These are phyloP conservation scores for Kodamaea jinghongensis DNA, from an alignment of 805 yeast species.

Conservation along the genomic window DNA sequence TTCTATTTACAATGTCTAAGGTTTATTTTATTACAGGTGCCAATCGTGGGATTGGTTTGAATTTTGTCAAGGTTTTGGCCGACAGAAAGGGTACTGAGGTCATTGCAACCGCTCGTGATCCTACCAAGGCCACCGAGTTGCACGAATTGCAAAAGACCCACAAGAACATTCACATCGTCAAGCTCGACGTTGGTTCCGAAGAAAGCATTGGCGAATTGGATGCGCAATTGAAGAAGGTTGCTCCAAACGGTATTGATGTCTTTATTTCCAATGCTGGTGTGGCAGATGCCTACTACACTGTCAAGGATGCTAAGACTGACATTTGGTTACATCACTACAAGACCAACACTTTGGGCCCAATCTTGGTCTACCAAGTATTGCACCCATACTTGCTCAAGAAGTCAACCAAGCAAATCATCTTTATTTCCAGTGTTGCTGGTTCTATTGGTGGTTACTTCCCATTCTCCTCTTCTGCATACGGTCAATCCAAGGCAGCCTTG, in stretches of 20 bases:
- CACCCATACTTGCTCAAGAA: slow-evolving; percentile 18
- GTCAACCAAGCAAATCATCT: slow-evolving; percentile 21
- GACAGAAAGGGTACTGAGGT: slow-evolving; percentile 17
- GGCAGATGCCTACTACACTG: not conserved
- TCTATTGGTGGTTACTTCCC: slow-evolving; percentile 17
- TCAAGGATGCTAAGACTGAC: slow-evolving; percentile 10
- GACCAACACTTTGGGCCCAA: slow-evolving; percentile 22
- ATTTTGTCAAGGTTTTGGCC: slow-evolving; percentile 18
- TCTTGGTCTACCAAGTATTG: slow-evolving; percentile 16
- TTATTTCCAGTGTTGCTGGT: slow-evolving; percentile 25
- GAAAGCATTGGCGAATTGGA: slow-evolving; percentile 16
- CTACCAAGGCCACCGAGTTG: slow-evolving; percentile 13
- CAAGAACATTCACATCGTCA: slow-evolving; percentile 17
- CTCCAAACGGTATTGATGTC: slow-evolving; percentile 20
- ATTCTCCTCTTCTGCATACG: slow-evolving; percentile 26
- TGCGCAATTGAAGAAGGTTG: slow-evolving; percentile 11
- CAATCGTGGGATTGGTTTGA: slow-evolving; percentile 42
- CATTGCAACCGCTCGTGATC: slow-evolving; percentile 18
- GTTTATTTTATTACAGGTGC: slow-evolving; percentile 42
- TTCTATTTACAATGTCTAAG: slow-evolving; percentile 1
- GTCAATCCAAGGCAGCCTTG: slow-evolving; percentile 37
- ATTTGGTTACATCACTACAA: slow-evolving; percentile 12
- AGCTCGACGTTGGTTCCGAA: slow-evolving; percentile 18
- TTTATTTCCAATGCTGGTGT: slow-evolving; percentile 24
- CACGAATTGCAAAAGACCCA: slow-evolving; percentile 11